Base-by-base conservation (phyloP, 495 filamentous ascomycete species). In the Sphaerosporella brunnea region DNA sequence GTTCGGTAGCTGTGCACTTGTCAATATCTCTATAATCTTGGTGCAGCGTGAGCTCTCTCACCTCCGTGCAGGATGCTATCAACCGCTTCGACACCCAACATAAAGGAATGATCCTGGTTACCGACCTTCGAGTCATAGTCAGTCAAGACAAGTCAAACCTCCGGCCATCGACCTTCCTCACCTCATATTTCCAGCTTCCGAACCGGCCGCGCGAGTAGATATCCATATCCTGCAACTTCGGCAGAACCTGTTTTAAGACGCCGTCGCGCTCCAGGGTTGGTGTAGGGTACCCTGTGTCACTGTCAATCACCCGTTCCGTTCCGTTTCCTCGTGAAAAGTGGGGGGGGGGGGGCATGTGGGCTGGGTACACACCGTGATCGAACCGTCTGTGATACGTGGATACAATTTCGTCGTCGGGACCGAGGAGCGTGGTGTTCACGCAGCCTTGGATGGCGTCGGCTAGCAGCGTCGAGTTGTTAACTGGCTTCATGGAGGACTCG, bases 101-200 rank as follows among this genome's bases (percentile, higher is more conserved):
- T 96, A 71, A 99, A 96, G 30, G 79, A 84, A 72, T 97, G 90
- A 64, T 96, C 87, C 70, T 95, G 88, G 74, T 95, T 95, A 53
- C 81, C 80, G 47, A 72, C 67, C 47, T 53, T 13, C 5, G 4
- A 16, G 39, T 21, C n/a, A n/a, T n/a, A n/a, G n/a, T n/a, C n/a
- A n/a, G n/a, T n/a, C n/a, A n/a, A n/a, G n/a, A n/a, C n/a, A n/a
- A n/a, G n/a, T n/a, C n/a, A n/a, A n/a, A n/a, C n/a, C n/a, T n/a
- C n/a, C n/a, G n/a, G n/a, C n/a, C n/a, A n/a, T n/a, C n/a, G n/a
- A n/a, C n/a, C n/a, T n/a, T n/a, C n/a, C 66, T 65, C 55, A 87
- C 82, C 67, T 99, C 90, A 69, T 99, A 99, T 58, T 84, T 72
- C 90, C 90, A 99, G 74, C 78, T 84, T 60, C 90, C 90, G 69